These are phyloP conservation scores for Penicillium bialowiezense DNA, from an alignment of 495 filamentous ascomycete genomes.

Conservation along the genomic window DNA sequence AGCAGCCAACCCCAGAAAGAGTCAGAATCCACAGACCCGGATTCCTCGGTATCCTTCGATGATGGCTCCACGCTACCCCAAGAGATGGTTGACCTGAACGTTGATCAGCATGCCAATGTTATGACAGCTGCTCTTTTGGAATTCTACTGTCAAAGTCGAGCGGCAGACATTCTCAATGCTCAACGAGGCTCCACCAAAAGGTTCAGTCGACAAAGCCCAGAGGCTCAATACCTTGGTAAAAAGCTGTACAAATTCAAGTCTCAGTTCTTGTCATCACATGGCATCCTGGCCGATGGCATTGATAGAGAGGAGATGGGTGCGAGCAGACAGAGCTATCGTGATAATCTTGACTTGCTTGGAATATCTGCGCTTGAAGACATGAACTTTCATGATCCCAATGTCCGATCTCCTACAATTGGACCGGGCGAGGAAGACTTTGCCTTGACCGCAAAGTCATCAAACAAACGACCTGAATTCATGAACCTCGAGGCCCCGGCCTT, in stretches of 20 bases:
- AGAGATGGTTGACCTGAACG: conserved; percentile 25
- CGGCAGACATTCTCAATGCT: conserved; percentile 45
- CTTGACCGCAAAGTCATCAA: conserved; percentile 18
- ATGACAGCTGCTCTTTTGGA: conserved; percentile 46
- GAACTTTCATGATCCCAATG: conserved; percentile 22
- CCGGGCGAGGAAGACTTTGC: conserved; percentile 20
- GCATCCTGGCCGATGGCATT: conserved; percentile 37
- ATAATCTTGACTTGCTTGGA: conserved; percentile 41
- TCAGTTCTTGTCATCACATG: conserved; percentile 38
- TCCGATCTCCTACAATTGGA: conserved; percentile 15
- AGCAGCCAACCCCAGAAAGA: conserved; percentile 1
- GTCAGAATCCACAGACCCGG: conserved; percentile 7
- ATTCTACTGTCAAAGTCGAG: conserved; percentile 44
- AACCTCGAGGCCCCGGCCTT: conserved; percentile 7
- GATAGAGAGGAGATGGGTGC: conserved; percentile 34
- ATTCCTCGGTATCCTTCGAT: conserved; percentile 15
- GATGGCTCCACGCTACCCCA: conserved; percentile 20
- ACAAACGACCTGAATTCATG: conserved; percentile 2
- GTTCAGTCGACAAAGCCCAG: conserved; percentile 44
- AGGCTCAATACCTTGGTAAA: conserved; percentile 40
- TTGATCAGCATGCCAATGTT: conserved; percentile 38
- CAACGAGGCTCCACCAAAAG: conserved; percentile 27
- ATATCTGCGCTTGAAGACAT: conserved; percentile 36
- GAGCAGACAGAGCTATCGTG: conserved; percentile 43
- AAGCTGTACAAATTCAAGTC: conserved; percentile 43